phyloP scores from a whole-genome alignment of 805 yeast species.

The Pichia manshurica region DNA sequence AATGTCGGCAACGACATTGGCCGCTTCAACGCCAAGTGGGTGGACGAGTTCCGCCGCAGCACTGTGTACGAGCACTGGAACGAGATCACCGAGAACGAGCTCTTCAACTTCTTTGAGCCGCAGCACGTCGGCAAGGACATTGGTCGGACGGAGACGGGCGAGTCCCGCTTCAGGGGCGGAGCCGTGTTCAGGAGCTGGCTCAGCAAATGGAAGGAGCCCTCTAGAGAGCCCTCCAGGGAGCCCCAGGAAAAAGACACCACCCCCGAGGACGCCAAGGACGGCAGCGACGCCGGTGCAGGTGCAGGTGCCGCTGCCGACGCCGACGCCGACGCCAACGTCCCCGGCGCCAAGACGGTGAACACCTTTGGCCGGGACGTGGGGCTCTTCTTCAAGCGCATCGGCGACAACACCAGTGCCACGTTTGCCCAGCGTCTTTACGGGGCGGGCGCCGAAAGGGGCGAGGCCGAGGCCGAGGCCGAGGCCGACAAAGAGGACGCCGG shows the following conservation, averaged over 20 bases:
- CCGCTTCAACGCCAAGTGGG: conserved; percentile 33
- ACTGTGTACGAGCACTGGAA: conserved; percentile 52
- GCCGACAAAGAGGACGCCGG: too few species aligned
- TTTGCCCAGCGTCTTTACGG: background rate
- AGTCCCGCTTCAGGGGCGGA: conserved; percentile 6
- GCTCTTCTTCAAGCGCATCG: conserved; percentile 4
- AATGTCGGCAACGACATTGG: conserved; percentile 21
- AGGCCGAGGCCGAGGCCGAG: too few species aligned
- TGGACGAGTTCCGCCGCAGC: conserved; percentile 48
- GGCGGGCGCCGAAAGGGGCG: background rate
- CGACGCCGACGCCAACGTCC: background rate
- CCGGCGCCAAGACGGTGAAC: background rate
- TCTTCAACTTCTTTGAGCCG: conserved; percentile 42
- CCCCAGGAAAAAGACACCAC: too few species aligned
- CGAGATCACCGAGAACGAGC: conserved; percentile 56
- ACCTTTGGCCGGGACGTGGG: conserved; percentile 10
- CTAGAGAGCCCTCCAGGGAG: too few species aligned
- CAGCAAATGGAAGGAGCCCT: background rate
- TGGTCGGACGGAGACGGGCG: conserved; percentile 5
- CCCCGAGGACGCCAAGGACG: too few species aligned
- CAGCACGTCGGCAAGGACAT: conserved; percentile 22
- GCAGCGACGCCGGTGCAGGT: background rate
- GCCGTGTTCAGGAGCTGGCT: conserved; percentile 1
- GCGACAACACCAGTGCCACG: background rate
- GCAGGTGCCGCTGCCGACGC: background rate